Conservation (phyloP, 2,329 filamentous ascomycete species). For the Trichophyton simii region DNA sequence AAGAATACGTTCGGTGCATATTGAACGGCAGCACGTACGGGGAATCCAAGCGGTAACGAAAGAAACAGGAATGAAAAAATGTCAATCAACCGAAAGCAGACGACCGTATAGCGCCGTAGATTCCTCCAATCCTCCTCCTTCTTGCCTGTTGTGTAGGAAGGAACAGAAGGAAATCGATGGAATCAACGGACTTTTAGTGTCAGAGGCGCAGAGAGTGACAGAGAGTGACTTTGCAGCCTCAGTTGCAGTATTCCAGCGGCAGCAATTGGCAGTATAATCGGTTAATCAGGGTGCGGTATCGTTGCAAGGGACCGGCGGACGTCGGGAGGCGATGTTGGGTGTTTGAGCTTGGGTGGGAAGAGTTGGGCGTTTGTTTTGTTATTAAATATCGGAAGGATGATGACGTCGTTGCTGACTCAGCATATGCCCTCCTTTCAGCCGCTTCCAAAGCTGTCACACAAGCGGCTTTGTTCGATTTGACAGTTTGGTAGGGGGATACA, state of each 20-base stretch:
- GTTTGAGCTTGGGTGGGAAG: neutral
- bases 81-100: neutral
- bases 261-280: neutral
- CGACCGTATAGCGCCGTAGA: neutral
- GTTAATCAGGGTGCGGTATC: too few species aligned
- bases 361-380: neutral
- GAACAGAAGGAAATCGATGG: neutral
- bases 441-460: neutral
- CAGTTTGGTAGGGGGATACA: neutral
- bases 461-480: neutral
- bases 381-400: neutral
- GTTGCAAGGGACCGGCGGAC: too few species aligned
- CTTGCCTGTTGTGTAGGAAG: neutral
- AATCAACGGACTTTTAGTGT: neutral
- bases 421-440: neutral
- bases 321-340: neutral
- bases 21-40: conserved; percentile 12
- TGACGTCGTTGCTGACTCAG: conserved; percentile 4
- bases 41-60: neutral
- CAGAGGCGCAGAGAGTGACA: neutral
- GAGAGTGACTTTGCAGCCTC: neutral
- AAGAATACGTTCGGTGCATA: conserved; percentile 98
- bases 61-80: neutral
- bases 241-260: neutral
- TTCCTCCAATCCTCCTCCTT: neutral